Conservation (phyloP, 2,329 filamentous ascomycete species). For the Alternaria alternata region DNA sequence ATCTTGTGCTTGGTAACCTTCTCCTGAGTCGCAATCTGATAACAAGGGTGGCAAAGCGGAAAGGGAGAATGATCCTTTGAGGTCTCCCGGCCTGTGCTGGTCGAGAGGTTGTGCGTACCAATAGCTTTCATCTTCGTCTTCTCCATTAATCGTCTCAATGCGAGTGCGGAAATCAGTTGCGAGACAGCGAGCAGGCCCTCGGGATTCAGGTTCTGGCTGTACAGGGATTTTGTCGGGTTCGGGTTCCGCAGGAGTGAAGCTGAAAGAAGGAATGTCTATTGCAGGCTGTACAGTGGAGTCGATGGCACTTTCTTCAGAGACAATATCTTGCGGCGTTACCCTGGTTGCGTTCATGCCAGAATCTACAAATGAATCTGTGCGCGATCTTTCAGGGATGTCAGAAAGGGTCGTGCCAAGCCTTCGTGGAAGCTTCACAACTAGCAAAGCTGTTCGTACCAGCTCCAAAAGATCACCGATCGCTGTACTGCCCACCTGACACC, state of each 20-base stretch:
- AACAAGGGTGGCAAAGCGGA: too few relatives aligned
- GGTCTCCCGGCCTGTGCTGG: background rate
- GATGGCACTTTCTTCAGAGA: background rate
- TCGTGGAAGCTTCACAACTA: slow-evolving; percentile 12
- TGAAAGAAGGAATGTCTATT: background rate
- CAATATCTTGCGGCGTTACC: too few relatives aligned
- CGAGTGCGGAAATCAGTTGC: background rate
- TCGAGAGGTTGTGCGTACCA: background rate
- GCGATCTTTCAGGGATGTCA: background rate
- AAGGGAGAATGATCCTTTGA: background rate
- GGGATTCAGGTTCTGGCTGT: background rate
- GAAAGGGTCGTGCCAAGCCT: background rate
- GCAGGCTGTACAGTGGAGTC: too few relatives aligned
- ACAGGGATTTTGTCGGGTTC: background rate
- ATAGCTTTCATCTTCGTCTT: slow-evolving; percentile 8
- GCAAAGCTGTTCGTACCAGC: slow-evolving; percentile 7
- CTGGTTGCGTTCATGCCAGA: background rate
- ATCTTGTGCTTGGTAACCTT: background rate
- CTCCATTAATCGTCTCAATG: background rate
- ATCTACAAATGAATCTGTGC: background rate
- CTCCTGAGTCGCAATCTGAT: background rate
- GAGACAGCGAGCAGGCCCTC: background rate
- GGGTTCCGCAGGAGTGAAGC: background rate
- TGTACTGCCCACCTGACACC: background rate
- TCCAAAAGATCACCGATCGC: slow-evolving; percentile 16